A percentile compares a stretch with the other conserved stretches of the same genome.
Conservation (phyloP, 139 green algal species). For the Chlamydomonas sphaeroides region DNA sequence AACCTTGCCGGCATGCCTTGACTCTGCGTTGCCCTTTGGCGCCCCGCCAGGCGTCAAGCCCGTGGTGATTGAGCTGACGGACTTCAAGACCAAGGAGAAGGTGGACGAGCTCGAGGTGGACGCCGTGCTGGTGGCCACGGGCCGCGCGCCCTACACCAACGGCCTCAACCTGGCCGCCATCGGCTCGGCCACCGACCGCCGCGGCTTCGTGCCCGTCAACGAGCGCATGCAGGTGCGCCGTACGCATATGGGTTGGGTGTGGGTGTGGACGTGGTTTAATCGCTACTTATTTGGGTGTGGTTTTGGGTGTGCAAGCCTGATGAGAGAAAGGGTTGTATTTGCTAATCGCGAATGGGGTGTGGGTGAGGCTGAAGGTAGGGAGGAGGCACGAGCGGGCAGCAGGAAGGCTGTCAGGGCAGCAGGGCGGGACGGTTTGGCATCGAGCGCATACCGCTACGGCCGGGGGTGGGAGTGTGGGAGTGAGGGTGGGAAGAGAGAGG, state of each 20-base stretch:
- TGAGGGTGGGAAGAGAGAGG: no score
- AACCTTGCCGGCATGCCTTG: no score
- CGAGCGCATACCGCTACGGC: no score
- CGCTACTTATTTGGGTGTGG: background rate
- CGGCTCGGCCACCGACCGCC: constrained; percentile 82
- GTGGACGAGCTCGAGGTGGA: constrained; percentile 96
- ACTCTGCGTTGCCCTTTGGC: no score
- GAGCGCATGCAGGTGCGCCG: constrained; percentile 90
- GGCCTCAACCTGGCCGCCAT: constrained; percentile 88
- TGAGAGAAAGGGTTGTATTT: no score
- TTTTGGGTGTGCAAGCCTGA: no score
- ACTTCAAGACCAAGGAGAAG: constrained; percentile 98
- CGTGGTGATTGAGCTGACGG: constrained; percentile 96
- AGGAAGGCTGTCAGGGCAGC: no score
- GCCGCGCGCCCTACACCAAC: constrained; percentile 68
- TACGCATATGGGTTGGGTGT: background rate
- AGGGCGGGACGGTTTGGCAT: no score
- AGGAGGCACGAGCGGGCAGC: no score
- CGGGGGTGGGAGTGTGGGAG: no score
- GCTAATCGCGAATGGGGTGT: no score
- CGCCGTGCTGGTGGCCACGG: constrained; percentile 95
- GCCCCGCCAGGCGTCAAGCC: constrained; percentile 86
- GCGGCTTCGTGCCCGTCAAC: constrained; percentile 95
- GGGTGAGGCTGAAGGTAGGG: no score
- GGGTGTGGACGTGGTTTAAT: background rate